Percentiles rank a stretch among this genome's conserved stretches.
Conservation (phyloP, 192 early-diverging fungal species). For the Gaertneriomyces sp. region DNA sequence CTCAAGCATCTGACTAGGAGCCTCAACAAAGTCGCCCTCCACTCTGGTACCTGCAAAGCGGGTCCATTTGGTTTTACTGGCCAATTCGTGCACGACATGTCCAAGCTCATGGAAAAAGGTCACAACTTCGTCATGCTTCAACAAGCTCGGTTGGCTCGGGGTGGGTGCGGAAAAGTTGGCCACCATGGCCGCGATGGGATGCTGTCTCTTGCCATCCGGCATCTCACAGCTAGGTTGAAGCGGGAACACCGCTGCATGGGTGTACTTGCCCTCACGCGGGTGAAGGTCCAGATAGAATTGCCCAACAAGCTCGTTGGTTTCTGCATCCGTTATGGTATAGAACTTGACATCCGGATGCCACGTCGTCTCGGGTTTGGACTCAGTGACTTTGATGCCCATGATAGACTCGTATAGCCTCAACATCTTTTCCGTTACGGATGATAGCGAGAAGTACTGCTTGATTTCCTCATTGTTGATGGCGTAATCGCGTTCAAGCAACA, state of each 20-base stretch:
- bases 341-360: conserved; percentile 82
- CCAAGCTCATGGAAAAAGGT: conserved; percentile 88
- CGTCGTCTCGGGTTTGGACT: conserved; percentile 53
- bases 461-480: conserved; percentile 73
- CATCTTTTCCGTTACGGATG: conserved; percentile 61
- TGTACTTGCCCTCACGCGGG: conserved; percentile 67
- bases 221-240: conserved; percentile 63
- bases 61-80: conserved; percentile 69
- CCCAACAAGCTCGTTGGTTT: conserved; percentile 53
- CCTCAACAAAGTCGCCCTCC: conserved; percentile 85
- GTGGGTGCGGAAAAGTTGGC: conserved; percentile 50
- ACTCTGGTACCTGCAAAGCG: conserved; percentile 74
- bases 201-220: conserved; percentile 40
- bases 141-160: conserved; percentile 61
- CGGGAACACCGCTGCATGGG: conserved; percentile 79
- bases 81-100: conserved; percentile 61
- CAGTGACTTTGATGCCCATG: conserved; percentile 64
- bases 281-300: conserved; percentile 75
- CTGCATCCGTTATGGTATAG: conserved; percentile 49
- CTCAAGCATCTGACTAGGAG: conserved; percentile 87
- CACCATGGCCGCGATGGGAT: conserved; percentile 69
- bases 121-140: conserved; percentile 75
- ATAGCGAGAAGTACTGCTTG: conserved; percentile 76
- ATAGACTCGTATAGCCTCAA: conserved; percentile 73
- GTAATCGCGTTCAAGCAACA: conserved; percentile 69